These are phyloP conservation scores for Zygotorulaspora sp. DNA, from an alignment of 805 yeast species.

Conservation along the genomic window DNA sequence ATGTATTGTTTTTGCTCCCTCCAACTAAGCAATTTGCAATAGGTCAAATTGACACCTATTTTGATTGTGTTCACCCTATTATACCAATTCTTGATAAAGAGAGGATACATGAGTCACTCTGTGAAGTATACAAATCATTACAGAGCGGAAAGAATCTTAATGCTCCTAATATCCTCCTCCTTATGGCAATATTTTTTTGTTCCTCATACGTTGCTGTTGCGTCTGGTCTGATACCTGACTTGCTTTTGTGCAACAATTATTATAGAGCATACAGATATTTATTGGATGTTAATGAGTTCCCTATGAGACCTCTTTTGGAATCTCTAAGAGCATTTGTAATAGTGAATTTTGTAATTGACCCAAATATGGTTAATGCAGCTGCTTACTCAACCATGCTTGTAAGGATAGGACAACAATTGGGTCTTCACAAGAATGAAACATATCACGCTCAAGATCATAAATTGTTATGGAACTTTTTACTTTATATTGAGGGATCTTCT, in stretches of 20 bases:
- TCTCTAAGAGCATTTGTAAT: slow-evolving; percentile 23
- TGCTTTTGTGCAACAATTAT: slow-evolving; percentile 24
- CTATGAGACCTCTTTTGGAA: slow-evolving; percentile 21
- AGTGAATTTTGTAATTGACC: slow-evolving; percentile 29
- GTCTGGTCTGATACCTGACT: slow-evolving; percentile 23
- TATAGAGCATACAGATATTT: slow-evolving; percentile 21
- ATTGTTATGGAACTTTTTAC: slow-evolving; percentile 24
- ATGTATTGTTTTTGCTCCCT: slow-evolving; percentile 20
- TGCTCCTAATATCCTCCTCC: slow-evolving; percentile 12
- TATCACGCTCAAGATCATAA: slow-evolving; percentile 3
- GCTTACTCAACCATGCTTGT: slow-evolving; percentile 28
- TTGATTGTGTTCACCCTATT: slow-evolving; percentile 26
- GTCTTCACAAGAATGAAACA: slow-evolving; percentile 15
- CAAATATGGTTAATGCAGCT: slow-evolving; percentile 28
- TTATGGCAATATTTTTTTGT: slow-evolving; percentile 26
- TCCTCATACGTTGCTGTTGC: slow-evolving; percentile 26
- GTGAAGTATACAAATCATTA: slow-evolving; percentile 8
- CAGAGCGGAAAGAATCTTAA: slow-evolving; percentile 5
- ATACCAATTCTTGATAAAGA: slow-evolving; percentile 23
- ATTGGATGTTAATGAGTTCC: slow-evolving; percentile 20
- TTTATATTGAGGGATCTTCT: slow-evolving; percentile 31
- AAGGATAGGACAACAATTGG: slow-evolving; percentile 28
- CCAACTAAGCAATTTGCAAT: slow-evolving; percentile 13
- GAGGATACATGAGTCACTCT: slow-evolving; percentile 7
- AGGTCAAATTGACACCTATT: slow-evolving; percentile 20